Evolutionary conservation across 495 filamentous ascomycete species (phyloP), one percentile per base, ranked within the genome.

Genomic region (Aspergillus nidulans): DNA sequence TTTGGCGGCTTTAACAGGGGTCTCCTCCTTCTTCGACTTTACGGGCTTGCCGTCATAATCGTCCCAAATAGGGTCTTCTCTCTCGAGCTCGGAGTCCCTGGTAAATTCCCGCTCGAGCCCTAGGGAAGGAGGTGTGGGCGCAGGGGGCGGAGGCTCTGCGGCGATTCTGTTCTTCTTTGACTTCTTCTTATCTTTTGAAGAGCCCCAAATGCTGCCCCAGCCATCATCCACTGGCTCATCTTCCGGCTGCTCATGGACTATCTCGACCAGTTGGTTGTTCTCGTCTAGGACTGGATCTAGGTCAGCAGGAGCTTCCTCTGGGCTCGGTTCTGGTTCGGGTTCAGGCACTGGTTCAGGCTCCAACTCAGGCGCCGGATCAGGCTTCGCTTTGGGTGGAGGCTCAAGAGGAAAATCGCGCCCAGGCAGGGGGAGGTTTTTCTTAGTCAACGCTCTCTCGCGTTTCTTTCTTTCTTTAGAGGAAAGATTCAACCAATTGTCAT

Each of bases 101-200:
- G 50, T 61, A 20, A 64, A 59, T 21, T 77, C 73, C 12, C 73
- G 70, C 20, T 78, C 79, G 18, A 76, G 58, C 23, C 72, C 69
- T 66, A 79, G 67, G 55, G 76, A 72, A 58, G 79, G 78, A 21
- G 77, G 76, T 20, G 75, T 78, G 9, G 72, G 80, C 56, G 70
- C 75, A 43, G 65, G 81, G 52, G 76, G 83, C 59, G 76, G 77
- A 47, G 69, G 74, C 39, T 72, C 75, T 28, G 66, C 69, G 18
- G 69, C 63, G 25, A 69, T 67, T 42, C 73, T 67, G 46, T 45
- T 62, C 61, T 64, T 71, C 59, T 67, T 77, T 45, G 60, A 71
- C 55, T 77, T 79, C 52, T 79, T 81, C 61, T 75, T 75, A 10
- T 74, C 68, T 47, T 76, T 72, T n/a, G 62, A 56, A 25, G 62